A percentile compares a stretch with the other conserved stretches of the same genome.
phyloP scores from a whole-genome alignment of 2,329 filamentous ascomycete species.

The Colletotrichum australisinense region DNA sequence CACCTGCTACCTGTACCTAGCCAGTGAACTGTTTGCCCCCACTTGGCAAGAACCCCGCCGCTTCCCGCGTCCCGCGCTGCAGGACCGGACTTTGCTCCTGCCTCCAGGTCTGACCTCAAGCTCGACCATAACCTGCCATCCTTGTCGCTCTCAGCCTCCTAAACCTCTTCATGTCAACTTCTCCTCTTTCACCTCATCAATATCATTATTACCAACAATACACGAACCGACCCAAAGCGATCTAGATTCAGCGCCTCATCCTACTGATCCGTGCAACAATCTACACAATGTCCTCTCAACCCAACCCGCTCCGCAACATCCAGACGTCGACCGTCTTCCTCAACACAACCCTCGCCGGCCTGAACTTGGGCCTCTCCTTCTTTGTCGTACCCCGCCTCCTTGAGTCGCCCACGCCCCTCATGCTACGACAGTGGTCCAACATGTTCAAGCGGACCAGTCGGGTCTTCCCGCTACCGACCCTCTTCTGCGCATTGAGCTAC shows the following conservation, averaged over 20 bases:
- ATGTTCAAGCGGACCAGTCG: slow-evolving; percentile 52
- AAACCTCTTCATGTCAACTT: neutral
- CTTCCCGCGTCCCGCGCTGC: neutral
- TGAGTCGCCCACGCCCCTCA: slow-evolving; percentile 63
- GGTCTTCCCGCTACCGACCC: slow-evolving; percentile 51
- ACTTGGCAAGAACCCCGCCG: neutral
- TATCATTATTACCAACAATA: no score
- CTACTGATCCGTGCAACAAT: no score
- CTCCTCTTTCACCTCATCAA: slow-evolving; percentile 9
- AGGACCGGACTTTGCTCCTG: neutral
- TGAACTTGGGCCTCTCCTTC: slow-evolving; percentile 52
- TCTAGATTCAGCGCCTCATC: no score
- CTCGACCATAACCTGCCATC: no score
- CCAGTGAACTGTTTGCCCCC: no score
- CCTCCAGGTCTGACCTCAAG: neutral
- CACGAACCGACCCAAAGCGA: no score
- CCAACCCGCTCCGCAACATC: slow-evolving; percentile 51
- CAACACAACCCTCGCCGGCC: slow-evolving; percentile 56
- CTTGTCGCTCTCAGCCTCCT: neutral
- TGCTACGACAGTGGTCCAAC: slow-evolving; percentile 65
- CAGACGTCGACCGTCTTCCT: slow-evolving; percentile 63
- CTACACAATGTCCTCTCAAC: slow-evolving; percentile 12
- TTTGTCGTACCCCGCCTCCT: slow-evolving; percentile 64
- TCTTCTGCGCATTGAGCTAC: slow-evolving; percentile 54
- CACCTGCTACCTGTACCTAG: no score